Conservation (phyloP, 768 basidiomycete species). For the Pleurotus tuoliensis region DNA sequence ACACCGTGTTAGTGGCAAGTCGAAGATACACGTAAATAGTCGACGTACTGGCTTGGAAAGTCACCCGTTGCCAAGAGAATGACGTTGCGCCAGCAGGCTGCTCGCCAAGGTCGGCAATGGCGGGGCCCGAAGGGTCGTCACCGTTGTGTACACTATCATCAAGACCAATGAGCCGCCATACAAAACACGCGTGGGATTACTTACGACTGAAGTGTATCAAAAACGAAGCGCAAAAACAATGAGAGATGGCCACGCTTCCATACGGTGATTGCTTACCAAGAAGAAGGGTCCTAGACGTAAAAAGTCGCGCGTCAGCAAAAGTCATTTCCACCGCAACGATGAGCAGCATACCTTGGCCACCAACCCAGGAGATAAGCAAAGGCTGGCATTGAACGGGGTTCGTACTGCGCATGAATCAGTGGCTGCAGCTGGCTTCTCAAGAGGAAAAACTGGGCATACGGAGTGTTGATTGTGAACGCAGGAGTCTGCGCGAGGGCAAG, state of each 20-base stretch:
- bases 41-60: slow-evolving; percentile 41
- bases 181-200: background rate
- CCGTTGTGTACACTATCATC: slow-evolving; percentile 52
- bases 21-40: background rate
- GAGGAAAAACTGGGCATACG: slow-evolving; percentile 42
- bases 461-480: slow-evolving; percentile 58
- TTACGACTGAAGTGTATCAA: slow-evolving; percentile 3
- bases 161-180: background rate
- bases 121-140: slow-evolving; percentile 33
- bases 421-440: background rate
- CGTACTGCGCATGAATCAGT: slow-evolving; percentile 26
- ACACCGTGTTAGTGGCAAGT: background rate
- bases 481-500: slow-evolving; percentile 36
- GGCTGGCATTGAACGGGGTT: slow-evolving; percentile 58
- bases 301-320: slow-evolving; percentile 9
- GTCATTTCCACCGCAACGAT: background rate
- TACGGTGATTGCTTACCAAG: slow-evolving; percentile 43
- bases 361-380: slow-evolving; percentile 47
- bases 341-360: slow-evolving; percentile 47
- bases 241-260: background rate
- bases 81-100: slow-evolving; percentile 27
- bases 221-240: background rate
- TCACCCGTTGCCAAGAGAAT: slow-evolving; percentile 49
- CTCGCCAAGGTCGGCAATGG: slow-evolving; percentile 45
- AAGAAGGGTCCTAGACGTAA: slow-evolving; percentile 50